Percentiles rank a stretch among this genome's conserved stretches.
Evolutionary conservation across 108 stramenopile species (phyloP).

Genomic region (Cyclostephanos invisitatus): DNA sequence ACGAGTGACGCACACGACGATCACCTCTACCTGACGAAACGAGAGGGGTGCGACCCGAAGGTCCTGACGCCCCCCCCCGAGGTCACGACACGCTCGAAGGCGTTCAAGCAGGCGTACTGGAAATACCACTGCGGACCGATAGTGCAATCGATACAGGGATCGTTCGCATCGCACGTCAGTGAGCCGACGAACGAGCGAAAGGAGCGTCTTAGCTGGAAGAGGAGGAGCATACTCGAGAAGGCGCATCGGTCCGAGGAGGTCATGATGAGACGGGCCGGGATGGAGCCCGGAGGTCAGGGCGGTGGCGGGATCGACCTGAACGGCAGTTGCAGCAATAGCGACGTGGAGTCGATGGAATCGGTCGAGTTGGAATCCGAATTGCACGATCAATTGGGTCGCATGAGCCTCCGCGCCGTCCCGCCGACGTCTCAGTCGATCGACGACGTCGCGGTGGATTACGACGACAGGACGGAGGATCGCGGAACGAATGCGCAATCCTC

Average conservation of each 20-base stretch:
- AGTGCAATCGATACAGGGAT: constrained; percentile 14
- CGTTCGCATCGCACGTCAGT: background rate
- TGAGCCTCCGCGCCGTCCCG: background rate
- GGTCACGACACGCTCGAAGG: constrained; percentile 30
- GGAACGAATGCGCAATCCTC: background rate
- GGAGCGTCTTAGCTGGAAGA: constrained; percentile 22
- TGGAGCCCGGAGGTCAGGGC: background rate
- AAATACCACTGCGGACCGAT: constrained; percentile 30
- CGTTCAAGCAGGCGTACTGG: constrained; percentile 42
- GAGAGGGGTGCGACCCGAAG: constrained; percentile 23
- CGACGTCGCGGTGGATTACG: background rate
- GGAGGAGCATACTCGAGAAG: constrained; percentile 26
- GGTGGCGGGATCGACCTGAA: background rate
- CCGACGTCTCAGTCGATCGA: background rate
- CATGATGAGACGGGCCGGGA: constrained; percentile 21
- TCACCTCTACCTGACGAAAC: constrained; percentile 22
- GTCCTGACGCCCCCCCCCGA: constrained; percentile 25
- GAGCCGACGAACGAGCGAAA: constrained; percentile 11
- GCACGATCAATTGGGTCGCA: background rate
- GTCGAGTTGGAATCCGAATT: constrained; percentile 20
- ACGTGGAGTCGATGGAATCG: constrained; percentile 6
- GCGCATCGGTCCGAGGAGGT: constrained; percentile 11
- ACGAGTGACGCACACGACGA: constrained; percentile 10
- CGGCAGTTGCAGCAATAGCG: background rate
- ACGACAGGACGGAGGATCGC: background rate